Base-by-base conservation (phyloP, 2,329 filamentous ascomycete genomes). In the Chaetomium strumarium region DNA sequence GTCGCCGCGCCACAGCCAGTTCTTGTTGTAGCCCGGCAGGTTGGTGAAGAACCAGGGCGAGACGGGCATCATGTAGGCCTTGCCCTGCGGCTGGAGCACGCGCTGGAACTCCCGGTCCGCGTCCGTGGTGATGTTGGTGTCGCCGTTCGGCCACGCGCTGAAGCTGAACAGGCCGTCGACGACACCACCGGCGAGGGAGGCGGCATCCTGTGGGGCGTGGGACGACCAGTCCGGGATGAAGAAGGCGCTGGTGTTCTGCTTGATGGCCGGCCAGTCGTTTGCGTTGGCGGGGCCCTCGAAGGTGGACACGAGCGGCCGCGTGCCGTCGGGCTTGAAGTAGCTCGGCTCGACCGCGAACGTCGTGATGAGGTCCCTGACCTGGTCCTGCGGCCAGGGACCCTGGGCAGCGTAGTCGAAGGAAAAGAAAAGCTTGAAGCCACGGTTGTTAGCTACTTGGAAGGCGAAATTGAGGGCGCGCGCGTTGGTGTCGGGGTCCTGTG, bases 1-100 rank as follows among this genome's bases (percentile, higher is more conserved):
- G 56, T 84, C 81, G n/a, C 79, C 78, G 19, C 74, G 72, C 72
- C 78, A 85, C 6, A 83, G 68, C 80, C 81, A 85, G 62, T 83
- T 81, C 67, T 84, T 84, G 39, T 68, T 65, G 59, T 74, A 83
- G 7, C 69, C 68, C 0, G 78, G 75, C 10, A 83, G 67, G 54
- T 81, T 78, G 46, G 81, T 82, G 64, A 75, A 82, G 65, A 81
- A 82, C 78, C 77, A 81, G 0, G 78, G 78, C 0, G 75, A 75
- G 14, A 79, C 73, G 2, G 76, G 71, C 75, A 79, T 79, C 73
- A 80, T 79, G 58, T 68, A 71, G 1, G 64, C 56, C 60, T 74
- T 75, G 0, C 60, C 53, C 2, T 37, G 11, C 10, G 19, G n/a
- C n/a, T n/a, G n/a, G 5, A 73, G 62, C 20, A 64, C 63, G 8